phyloP scores from a whole-genome alignment of 1,284 basidiomycete genomes.

The Cutaneotrichosporon curvatum region DNA sequence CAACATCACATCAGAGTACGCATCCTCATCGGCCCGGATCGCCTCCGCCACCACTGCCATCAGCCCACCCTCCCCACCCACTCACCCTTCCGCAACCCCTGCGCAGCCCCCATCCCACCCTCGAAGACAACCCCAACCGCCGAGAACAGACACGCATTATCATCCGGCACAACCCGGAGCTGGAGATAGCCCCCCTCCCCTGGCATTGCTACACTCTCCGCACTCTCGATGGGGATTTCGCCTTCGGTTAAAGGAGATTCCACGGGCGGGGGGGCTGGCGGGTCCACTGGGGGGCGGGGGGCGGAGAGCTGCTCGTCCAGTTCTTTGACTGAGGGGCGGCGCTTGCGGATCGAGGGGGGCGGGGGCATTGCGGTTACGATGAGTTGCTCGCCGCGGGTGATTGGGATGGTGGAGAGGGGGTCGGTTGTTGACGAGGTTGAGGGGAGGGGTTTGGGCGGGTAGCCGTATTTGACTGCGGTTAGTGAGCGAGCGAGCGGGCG shows the following conservation, averaged over 20 bases:
- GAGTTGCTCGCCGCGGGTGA: constrained; percentile 71
- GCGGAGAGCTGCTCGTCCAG: constrained; percentile 30
- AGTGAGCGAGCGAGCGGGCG: no score
- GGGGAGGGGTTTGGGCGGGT: constrained; percentile 67
- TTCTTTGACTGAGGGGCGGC: constrained; percentile 33
- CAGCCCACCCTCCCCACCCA: background rate
- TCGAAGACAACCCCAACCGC: constrained; percentile 76
- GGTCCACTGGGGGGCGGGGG: constrained; percentile 21
- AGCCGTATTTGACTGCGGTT: constrained; percentile 67
- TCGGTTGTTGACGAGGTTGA: constrained; percentile 55
- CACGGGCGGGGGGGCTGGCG: constrained; percentile 11
- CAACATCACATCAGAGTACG: constrained; percentile 73
- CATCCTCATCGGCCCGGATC: constrained; percentile 62
- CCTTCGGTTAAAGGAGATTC: constrained; percentile 11
- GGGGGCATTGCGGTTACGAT: constrained; percentile 56
- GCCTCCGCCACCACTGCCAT: constrained; percentile 67
- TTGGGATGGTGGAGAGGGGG: constrained; percentile 64
- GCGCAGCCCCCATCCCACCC: constrained; percentile 59
- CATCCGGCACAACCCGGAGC: constrained; percentile 75
- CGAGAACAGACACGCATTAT: constrained; percentile 88
- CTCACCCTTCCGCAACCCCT: constrained; percentile 38
- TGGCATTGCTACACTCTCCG: constrained; percentile 30
- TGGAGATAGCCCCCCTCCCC: constrained; percentile 47
- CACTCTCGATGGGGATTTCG: constrained; percentile 19
- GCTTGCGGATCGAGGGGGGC: constrained; percentile 8